A percentile compares a stretch with the other conserved stretches of the same genome.
Evolutionary conservation across 1,284 basidiomycete species (phyloP).

Genomic region (Veloporphyrellus conicus): DNA sequence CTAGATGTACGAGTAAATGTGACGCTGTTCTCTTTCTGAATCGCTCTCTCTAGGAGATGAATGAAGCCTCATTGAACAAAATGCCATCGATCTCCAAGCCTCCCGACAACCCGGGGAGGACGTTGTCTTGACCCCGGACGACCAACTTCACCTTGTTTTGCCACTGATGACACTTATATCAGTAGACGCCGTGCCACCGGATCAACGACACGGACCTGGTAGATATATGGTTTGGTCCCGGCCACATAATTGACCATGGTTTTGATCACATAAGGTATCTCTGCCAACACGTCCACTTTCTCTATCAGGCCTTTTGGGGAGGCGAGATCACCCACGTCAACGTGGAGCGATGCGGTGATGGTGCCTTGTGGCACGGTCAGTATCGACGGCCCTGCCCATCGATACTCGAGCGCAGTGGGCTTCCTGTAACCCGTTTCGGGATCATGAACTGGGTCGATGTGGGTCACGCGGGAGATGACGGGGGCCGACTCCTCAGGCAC

Average conservation of each 20-base stretch:
- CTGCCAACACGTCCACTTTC: constrained; percentile 94
- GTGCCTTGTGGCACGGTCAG: constrained; percentile 49
- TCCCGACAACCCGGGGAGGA: constrained; percentile 43
- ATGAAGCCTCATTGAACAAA: constrained; percentile 87
- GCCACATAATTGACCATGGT: constrained; percentile 88
- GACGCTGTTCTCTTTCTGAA: background rate
- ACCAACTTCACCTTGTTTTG: constrained; percentile 69
- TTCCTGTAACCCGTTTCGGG: constrained; percentile 79
- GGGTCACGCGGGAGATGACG: constrained; percentile 65
- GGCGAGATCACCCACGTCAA: constrained; percentile 54
- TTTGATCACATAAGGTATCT: constrained; percentile 91
- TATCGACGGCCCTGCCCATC: constrained; percentile 74
- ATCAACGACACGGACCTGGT: constrained; percentile 56
- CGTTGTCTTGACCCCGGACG: constrained; percentile 59
- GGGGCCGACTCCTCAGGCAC: constrained; percentile 41
- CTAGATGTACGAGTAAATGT: constrained; percentile 14
- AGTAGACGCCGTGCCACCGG: background rate
- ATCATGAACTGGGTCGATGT: constrained; percentile 60
- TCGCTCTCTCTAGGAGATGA: constrained; percentile 60
- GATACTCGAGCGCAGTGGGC: constrained; percentile 69
- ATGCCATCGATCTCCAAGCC: constrained; percentile 63
- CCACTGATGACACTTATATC: constrained; percentile 52
- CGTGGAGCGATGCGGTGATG: constrained; percentile 52
- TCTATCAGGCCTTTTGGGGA: constrained; percentile 80
- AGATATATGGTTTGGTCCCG: constrained; percentile 89